Evolutionary conservation across 2,329 filamentous ascomycete species (phyloP), one percentile per base, ranked within the genome.

Genomic region (Achaetomium macrosporum): DNA sequence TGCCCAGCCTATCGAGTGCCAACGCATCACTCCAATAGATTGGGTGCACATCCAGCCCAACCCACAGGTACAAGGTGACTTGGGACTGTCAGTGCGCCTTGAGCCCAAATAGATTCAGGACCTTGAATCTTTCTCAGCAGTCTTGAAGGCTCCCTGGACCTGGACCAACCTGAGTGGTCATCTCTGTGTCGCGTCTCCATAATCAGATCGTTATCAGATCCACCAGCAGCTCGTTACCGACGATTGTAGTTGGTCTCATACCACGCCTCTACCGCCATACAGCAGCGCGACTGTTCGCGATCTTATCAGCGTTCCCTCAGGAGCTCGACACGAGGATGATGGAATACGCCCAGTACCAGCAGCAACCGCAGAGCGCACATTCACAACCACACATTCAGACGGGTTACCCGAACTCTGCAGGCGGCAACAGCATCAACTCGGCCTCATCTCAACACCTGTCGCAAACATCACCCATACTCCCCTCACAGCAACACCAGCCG

Each of bases 381-480:
- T 75, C 74, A 47, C 70, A 76, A 57, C 73, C 76, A 54, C 79
- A 82, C 63, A 76, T 82, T 61, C 71, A 78, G 56, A 73, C 78
- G 62, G 77, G 81, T 64, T 87, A 87, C 70, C 77, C 83, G 61
- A 81, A 77, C 64, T 78, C 81, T 43, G 71, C 69, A 58, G 63
- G 73, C 61, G 71, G 68, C 61, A 81, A 72, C 72, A 81, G 66
- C 72, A 87, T 90, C 72, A 83, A 86, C 35, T 90, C 87, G 30
- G 86, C 87, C 44, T 84, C 85, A 60, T 87, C 82, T 66, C 80
- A 83, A 63, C 83, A 81, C 68, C 77, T 86, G 64, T 82, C 85
- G 77, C 84, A 92, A 70, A 83, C 84, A 4, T 93, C 88, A 33
- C 88, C 90, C 31, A 90, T 93, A 58, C 77, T 93, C 51, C 82